A percentile compares a stretch with the other conserved stretches of the same genome.
Conservation (phyloP, 2,329 filamentous ascomycete genomes). For the Phaeoacremonium minimum region DNA sequence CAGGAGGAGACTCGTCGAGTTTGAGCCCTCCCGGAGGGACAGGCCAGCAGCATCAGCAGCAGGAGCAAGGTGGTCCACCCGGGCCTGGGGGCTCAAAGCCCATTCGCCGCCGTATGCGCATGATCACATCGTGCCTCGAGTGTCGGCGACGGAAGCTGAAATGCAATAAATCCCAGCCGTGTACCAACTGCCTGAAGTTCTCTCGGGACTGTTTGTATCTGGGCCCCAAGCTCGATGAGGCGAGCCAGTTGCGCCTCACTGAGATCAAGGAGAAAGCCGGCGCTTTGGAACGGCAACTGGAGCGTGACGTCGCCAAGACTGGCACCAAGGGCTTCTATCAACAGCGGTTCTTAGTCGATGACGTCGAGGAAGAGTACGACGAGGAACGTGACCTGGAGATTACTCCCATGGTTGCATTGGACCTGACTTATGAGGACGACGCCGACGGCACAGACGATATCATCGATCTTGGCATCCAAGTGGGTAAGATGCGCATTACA, state of each 20-base stretch:
- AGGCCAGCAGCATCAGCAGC: conserved; percentile 6
- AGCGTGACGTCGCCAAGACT: conserved; percentile 59
- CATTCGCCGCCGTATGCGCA: conserved; percentile 57
- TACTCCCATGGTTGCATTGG: conserved; percentile 57
- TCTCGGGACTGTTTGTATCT: conserved; percentile 58
- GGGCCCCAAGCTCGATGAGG: conserved; percentile 63
- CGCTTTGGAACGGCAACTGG: conserved; percentile 63
- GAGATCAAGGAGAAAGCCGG: conserved; percentile 79
- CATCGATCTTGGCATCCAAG: conserved; percentile 66
- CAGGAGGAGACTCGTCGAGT: not conserved
- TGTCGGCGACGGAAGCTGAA: conserved; percentile 74
- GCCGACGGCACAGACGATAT: conserved; percentile 54
- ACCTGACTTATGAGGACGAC: conserved; percentile 66
- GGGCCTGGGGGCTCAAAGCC: conserved; percentile 22
- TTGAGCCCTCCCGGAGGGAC: not conserved
- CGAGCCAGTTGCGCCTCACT: conserved; percentile 64
- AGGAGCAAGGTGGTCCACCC: conserved; percentile 1
- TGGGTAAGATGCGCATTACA: conserved; percentile 70
- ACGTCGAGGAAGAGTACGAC: conserved; percentile 52
- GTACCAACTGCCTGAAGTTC: conserved; percentile 59
- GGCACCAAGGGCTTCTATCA: conserved; percentile 22
- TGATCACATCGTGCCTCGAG: conserved; percentile 66
- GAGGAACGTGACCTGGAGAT: conserved; percentile 57
- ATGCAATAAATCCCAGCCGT: conserved; percentile 71
- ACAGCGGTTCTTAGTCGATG: conserved; percentile 39